Evolutionary conservation across 2,329 filamentous ascomycete species (phyloP), one percentile per base, ranked within the genome.

Genomic region (Alternaria rosae): DNA sequence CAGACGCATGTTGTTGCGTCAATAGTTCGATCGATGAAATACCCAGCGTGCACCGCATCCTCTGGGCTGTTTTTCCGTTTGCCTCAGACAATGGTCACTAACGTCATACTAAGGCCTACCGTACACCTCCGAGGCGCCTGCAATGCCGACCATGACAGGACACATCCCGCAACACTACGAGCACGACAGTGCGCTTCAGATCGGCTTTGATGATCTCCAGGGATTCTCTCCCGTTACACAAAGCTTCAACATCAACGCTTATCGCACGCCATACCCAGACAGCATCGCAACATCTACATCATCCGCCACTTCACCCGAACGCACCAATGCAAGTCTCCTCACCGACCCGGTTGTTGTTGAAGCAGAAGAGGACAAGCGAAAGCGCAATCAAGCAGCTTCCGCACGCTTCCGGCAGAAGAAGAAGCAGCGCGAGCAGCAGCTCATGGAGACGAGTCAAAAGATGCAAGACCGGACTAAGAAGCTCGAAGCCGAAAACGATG

Each of bases 331-430:
- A 35, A 57, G 56, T 30, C 54, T 68, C 12, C 60, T 70, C 23
- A 55, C 58, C 5, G 76, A 78, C 25, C 62, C 71, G 5, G 52
- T 76, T 15, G 62, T 75, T 25, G 62, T 70, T 41, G 75, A 77
- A 51, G 92, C 92, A 21, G 93, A 97, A 79, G 93, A 97, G 80
- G 93, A 97, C 78, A 96, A 96, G 83, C 90, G 93, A 52, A 89
- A 92, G 61, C 89, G 93, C 67, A 97, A 97, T 82, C 96, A 93
- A 3, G 93, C 93, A 30, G 93, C 93, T 57, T 93, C 90, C 68
- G 93, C 93, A 17, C 91, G 93, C 52, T 97, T 97, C 86, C 91
- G 93, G 62, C 89, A 95, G 77, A 97, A 97, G 88, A 97, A 97
- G 90, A 97, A 97, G 88, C 92, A 95, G 82, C 90, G 93, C 53